Evolutionary conservation across 2,329 filamentous ascomycete species (phyloP), one percentile per base, ranked within the genome.

Genomic region (Seiridium cupressi): DNA sequence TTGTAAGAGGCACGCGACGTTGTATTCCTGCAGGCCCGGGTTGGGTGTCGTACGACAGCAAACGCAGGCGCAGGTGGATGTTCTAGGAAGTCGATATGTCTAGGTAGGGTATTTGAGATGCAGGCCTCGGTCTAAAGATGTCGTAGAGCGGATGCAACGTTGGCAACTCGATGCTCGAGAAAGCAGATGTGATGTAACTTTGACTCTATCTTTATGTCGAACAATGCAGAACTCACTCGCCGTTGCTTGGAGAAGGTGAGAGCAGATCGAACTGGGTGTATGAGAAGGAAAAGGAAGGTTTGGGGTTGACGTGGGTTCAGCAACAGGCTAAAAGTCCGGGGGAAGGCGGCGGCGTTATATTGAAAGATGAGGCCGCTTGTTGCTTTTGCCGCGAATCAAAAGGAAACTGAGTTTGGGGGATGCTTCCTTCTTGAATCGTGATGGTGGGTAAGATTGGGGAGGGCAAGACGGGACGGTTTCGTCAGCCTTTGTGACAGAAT

Each of bases 361-460:
- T 18, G 44, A 46, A n/a, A 9, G 32, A 26, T 18, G 40, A 47
- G 35, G 42, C 54, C 54, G 54, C 40, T 55, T 57, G 32, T 57
- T 57, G 42, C 26, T 57, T 57, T 56, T 56, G 54, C 40, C 18
- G 31, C 54, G 42, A 57, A 57, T 57, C 54, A 57, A 46, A 36
- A 32, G 54, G 44, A 57, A 47, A 10, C 40, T 18, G 44, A 57
- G 54, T 57, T 57, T 46, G 40, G 54, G 54, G 54, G 11, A 36
- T 46, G 40, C 44, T 48, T 44, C 44, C 54, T 48, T 48, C 49
- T 57, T 47, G 40, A 35, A 44, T 36, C 49, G 54, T 34, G 44
- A 44, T 57, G 54, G 54, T 57, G 54, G 46, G 44, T 57, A 51
- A 60, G 56, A 51, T 32, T 26, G 18, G 51, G 31, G 38, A 53